Evolutionary conservation across 164 flowering plant genomes (phyloP), one percentile per base, ranked within the genome.

Genomic region (Macadamia tetraphylla): DNA sequence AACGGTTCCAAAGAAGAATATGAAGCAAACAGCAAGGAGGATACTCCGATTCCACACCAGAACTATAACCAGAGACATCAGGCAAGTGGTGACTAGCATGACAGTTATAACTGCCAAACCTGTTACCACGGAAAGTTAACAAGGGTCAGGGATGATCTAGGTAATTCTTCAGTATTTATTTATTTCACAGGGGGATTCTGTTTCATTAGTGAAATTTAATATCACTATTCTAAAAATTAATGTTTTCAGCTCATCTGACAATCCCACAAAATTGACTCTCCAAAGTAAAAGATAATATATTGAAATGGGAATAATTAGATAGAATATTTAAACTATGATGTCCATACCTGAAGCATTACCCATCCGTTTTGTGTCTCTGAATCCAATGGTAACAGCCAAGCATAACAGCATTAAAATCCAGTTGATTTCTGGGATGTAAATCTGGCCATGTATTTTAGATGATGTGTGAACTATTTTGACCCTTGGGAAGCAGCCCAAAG

Each of bases 81-180:
- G 74, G 78, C 98, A 91, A 51, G 98, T 93, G n/a, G 98, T 91
- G 23, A 93, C 98, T 73, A 93, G 80, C 98, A 93, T 93, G 29
- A 93, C 98, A 0, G 98, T 89, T 60, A 93, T 93, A 61, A 91
- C 97, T 9, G 98, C 98, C 74, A 91, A 77, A 77, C 98, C 98
- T 92, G 87, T 74, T 71, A 23, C 29, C 59, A 66, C 31, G 42
- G 23, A 53, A 53, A 53, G 12, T 29, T 66, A 43, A 14, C 2
- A 59, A 63, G 30, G 14, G 40, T 61, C 17, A 63, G 17, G 32
- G 18, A 51, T 29, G 6, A 32, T 56, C 17, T 10, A 5, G 49
- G 44, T 49, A 49, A 49, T 53, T 13, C 3, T 35, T 35, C 40
- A 35, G 40, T 35, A 35, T 35, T 35, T 35, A 35, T 35, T 35